These are phyloP conservation scores for Ogataea paraovalis DNA, from an alignment of 805 yeast genomes.

Conservation along the genomic window DNA sequence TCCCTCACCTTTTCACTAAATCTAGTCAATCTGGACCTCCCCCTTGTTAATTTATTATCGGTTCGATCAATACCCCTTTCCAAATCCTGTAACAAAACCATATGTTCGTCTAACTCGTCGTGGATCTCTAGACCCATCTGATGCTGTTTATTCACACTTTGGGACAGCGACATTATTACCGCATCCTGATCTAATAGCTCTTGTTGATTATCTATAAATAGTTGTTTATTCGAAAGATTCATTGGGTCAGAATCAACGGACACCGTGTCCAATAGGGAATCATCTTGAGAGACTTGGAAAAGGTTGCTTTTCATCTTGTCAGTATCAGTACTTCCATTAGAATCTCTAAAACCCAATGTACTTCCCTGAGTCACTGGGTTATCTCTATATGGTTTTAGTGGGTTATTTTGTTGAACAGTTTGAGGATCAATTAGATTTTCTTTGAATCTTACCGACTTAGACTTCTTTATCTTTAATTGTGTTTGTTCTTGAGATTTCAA, in stretches of 20 bases:
- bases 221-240: slow-evolving; percentile 26
- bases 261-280: slow-evolving; percentile 1
- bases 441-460: slow-evolving; percentile 25
- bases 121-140: slow-evolving; percentile 44
- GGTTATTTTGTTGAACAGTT: slow-evolving; percentile 1
- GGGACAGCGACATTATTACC: slow-evolving; percentile 36
- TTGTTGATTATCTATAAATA: slow-evolving; percentile 40
- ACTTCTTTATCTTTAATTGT: slow-evolving; percentile 12
- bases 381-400: slow-evolving; percentile 11
- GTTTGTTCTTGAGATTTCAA: background rate
- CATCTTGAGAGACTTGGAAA: slow-evolving; percentile 3
- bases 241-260: slow-evolving; percentile 8
- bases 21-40: slow-evolving; percentile 35
- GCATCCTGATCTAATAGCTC: slow-evolving; percentile 44
- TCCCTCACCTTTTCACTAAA: slow-evolving; percentile 41
- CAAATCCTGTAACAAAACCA: slow-evolving; percentile 45
- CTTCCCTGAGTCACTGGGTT: slow-evolving; percentile 2
- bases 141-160: slow-evolving; percentile 41
- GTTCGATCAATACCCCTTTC: slow-evolving; percentile 43
- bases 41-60: slow-evolving; percentile 38
- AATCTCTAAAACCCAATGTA: background rate
- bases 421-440: slow-evolving; percentile 19
- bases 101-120: slow-evolving; percentile 44
- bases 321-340: background rate
- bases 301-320: slow-evolving; percentile 2